Evolutionary conservation across 139 green algal species (phyloP).

Genomic region (Chlorella sp.): DNA sequence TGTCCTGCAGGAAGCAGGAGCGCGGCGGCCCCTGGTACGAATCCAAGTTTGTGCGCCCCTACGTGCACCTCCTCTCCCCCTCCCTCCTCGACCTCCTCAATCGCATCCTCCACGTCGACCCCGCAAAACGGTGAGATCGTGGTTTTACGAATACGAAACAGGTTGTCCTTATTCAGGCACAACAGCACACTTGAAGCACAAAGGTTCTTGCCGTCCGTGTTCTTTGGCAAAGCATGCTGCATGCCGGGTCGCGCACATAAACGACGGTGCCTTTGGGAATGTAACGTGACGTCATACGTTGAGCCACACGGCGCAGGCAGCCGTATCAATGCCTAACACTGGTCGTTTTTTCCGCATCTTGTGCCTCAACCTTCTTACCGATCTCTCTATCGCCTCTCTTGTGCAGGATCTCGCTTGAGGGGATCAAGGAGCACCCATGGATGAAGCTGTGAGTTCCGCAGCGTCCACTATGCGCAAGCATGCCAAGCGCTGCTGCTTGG

Average conservation of each 20-base stretch:
- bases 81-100: constrained; percentile 52
- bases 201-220: too few relatives aligned
- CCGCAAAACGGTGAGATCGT: constrained; percentile 39
- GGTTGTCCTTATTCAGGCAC: too few relatives aligned
- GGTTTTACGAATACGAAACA: too few relatives aligned
- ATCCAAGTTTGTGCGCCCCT: constrained; percentile 48
- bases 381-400: neutral
- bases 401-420: constrained; percentile 39
- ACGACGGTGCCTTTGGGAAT: neutral
- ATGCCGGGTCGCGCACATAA: neutral
- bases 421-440: constrained; percentile 63
- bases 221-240: too few relatives aligned
- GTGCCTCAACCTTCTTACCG: neutral
- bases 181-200: too few relatives aligned
- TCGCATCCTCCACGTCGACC: constrained; percentile 58
- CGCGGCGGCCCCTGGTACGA: constrained; percentile 45
- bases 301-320: too few relatives aligned
- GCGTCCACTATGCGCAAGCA: too few relatives aligned
- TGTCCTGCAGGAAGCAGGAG: constrained; percentile 50
- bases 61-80: constrained; percentile 36
- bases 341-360: too few relatives aligned
- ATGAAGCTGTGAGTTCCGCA: constrained; percentile 24
- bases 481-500: too few relatives aligned
- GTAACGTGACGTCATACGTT: too few relatives aligned
- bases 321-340: neutral